Evolutionary conservation across 169 alveolate genomes (phyloP).

Genomic region (Eimeria praecox): DNA sequence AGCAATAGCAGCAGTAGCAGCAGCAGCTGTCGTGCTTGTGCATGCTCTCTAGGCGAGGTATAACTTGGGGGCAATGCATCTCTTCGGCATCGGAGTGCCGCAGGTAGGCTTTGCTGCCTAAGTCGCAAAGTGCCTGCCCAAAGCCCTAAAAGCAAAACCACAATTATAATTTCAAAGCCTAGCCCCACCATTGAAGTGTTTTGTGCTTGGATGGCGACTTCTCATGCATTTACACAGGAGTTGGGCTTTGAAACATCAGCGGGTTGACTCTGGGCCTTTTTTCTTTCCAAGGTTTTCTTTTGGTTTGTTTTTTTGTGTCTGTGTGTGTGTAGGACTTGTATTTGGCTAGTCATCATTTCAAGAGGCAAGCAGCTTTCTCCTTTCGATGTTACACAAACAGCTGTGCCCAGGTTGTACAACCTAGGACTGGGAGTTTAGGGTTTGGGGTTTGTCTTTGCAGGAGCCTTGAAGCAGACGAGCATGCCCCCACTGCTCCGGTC

Average conservation of each 20-base stretch:
- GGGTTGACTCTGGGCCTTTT: background rate
- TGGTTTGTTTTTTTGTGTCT: background rate
- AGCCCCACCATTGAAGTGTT: background rate
- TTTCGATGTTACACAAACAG: background rate
- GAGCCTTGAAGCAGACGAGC: conserved; percentile 50
- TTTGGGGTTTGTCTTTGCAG: conserved; percentile 3
- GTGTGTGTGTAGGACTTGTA: background rate
- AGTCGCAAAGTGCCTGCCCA: background rate
- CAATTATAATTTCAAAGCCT: background rate
- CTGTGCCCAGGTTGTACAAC: background rate
- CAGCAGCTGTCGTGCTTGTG: conserved; percentile 11
- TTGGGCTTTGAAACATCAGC: background rate
- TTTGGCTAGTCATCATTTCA: conserved; percentile 39
- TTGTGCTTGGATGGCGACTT: background rate
- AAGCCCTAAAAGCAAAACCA: background rate
- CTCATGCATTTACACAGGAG: background rate
- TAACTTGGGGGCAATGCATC: conserved; percentile 62
- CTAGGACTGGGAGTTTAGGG: conserved; percentile 17
- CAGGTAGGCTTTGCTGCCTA: background rate
- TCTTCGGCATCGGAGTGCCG: conserved; percentile 54
- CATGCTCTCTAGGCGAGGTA: conserved; percentile 24
- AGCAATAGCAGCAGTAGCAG: conserved; percentile 8
- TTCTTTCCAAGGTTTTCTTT: background rate
- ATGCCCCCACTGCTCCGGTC: conserved; percentile 44
- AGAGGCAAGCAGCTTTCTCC: background rate